Percentiles rank a stretch among this genome's conserved stretches.
Evolutionary conservation across 305 asterid species (phyloP).

Genomic region (Plantago lanceolata): DNA sequence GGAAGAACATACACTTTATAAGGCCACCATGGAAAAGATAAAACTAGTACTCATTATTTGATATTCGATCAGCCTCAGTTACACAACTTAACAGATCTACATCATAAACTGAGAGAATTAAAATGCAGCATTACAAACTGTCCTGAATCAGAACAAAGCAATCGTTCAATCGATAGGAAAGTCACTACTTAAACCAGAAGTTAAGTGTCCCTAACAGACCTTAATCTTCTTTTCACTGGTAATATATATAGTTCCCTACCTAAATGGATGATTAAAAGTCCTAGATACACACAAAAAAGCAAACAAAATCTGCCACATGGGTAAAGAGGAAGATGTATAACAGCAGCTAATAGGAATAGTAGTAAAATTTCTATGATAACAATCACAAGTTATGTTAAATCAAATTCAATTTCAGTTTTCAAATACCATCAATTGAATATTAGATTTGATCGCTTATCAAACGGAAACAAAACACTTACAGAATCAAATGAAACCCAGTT

Average conservation of each 20-base stretch:
- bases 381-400: too few relatives aligned
- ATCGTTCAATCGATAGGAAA: not conserved
- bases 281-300: too few relatives aligned
- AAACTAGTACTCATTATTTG: too few relatives aligned
- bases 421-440: conserved; percentile 1
- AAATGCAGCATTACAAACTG: not conserved
- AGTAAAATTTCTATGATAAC: too few relatives aligned
- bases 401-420: too few relatives aligned
- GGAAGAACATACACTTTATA: too few relatives aligned
- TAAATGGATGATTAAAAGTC: not conserved
- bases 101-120: not conserved
- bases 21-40: not conserved
- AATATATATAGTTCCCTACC: not conserved
- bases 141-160: not conserved
- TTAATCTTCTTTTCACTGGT: too few relatives aligned
- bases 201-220: not conserved
- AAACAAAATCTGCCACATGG: not conserved
- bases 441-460: too few relatives aligned
- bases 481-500: conserved; percentile 19
- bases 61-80: not conserved
- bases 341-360: not conserved
- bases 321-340: not conserved
- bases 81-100: not conserved
- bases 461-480: conserved; percentile 5
- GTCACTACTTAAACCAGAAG: not conserved